phyloP scores from a whole-genome alignment of 2,329 filamentous ascomycete species.

The Emericellopsis cladophorae region DNA sequence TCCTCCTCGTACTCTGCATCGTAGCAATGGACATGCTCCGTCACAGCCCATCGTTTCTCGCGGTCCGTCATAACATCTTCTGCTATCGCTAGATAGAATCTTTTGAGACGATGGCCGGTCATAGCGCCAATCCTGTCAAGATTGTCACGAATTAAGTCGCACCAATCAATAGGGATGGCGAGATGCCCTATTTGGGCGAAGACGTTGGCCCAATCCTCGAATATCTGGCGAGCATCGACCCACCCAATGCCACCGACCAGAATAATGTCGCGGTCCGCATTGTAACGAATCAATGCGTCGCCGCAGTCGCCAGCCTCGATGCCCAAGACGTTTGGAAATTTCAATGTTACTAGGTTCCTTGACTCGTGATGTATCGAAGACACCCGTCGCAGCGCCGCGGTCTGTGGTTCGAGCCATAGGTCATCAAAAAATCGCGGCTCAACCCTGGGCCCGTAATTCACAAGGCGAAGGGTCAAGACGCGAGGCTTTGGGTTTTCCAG shows the following conservation, averaged over 20 bases:
- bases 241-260: background rate
- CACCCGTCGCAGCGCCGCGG: background rate
- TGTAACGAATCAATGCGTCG: slow-evolving; percentile 3
- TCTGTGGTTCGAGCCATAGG: background rate
- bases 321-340: background rate
- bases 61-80: too few relatives aligned
- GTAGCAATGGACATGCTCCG: too few relatives aligned
- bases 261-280: slow-evolving; percentile 3
- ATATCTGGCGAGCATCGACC: background rate
- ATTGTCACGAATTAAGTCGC: background rate
- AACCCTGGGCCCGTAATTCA: background rate
- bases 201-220: background rate
- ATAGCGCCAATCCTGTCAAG: background rate
- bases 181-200: background rate
- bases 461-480: slow-evolving; percentile 4
- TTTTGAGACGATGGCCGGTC: too few relatives aligned
- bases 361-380: slow-evolving; percentile 4
- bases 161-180: background rate
- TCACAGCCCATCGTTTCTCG: too few relatives aligned
- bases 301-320: background rate
- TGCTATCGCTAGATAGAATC: too few relatives aligned
- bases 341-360: slow-evolving; percentile 1
- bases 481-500: slow-evolving; percentile 9
- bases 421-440: background rate
- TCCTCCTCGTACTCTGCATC: too few relatives aligned